Evolutionary conservation across 192 early-diverging fungal genomes (phyloP).

Genomic region (Chytriomyces sp.): DNA sequence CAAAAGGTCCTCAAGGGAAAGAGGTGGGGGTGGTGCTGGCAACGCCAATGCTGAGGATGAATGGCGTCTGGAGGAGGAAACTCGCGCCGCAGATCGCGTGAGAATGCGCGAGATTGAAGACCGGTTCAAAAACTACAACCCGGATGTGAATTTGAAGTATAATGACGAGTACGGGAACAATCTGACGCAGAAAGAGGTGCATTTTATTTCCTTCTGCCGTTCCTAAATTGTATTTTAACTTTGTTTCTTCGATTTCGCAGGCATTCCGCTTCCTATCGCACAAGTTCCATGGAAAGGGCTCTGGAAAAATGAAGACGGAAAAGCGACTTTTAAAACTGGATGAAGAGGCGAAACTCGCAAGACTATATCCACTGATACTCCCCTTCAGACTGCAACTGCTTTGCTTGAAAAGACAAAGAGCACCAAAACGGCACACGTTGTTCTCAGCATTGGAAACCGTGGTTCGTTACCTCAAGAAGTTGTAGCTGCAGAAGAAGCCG

Average conservation of each 20-base stretch:
- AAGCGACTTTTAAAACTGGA: conserved; percentile 82
- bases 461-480: conserved; percentile 39
- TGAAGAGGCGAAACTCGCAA: conserved; percentile 77
- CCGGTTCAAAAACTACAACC: conserved; percentile 89
- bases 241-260: conserved; percentile 35
- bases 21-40: conserved; percentile 36
- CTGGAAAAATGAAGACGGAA: conserved; percentile 94
- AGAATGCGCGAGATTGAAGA: conserved; percentile 55
- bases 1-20: conserved; percentile 39
- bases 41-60: conserved; percentile 73
- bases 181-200: conserved; percentile 82
- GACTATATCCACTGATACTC: conserved; percentile 75
- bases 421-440: conserved; percentile 78
- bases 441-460: conserved; percentile 79
- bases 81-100: conserved; percentile 46
- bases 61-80: conserved; percentile 45
- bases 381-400: conserved; percentile 75
- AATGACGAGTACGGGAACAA: conserved; percentile 84
- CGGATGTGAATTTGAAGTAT: conserved; percentile 88
- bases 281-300: conserved; percentile 93
- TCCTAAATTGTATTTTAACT: background rate
- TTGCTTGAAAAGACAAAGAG: conserved; percentile 73
- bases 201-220: background rate
- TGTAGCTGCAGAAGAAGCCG: conserved; percentile 31
- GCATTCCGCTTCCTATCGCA: conserved; percentile 91